phyloP scores from a whole-genome alignment of 2,329 filamentous ascomycete genomes.

The Fusarium sp. region DNA sequence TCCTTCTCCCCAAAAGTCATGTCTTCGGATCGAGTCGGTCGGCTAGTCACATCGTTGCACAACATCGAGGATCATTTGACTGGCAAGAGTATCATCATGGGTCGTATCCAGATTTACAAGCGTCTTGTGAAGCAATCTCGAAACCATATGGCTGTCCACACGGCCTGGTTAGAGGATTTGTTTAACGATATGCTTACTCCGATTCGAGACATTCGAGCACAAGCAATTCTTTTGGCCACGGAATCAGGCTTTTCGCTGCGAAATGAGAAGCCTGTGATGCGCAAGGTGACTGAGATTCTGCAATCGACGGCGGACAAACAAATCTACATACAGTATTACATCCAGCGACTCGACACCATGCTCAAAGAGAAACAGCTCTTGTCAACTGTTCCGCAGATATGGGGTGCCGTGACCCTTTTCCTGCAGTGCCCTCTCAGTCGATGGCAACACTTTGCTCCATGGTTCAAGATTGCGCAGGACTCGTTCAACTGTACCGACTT shows the following conservation, averaged over 20 bases:
- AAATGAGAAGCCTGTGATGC: constrained; percentile 73
- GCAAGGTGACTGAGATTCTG: constrained; percentile 73
- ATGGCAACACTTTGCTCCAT: constrained; percentile 80
- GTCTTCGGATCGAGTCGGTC: constrained; percentile 75
- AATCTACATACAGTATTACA: constrained; percentile 76
- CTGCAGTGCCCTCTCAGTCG: constrained; percentile 72
- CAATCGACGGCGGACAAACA: constrained; percentile 61
- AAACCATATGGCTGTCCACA: constrained; percentile 74
- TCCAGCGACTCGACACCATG: constrained; percentile 74
- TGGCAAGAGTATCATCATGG: constrained; percentile 83
- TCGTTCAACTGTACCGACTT: constrained; percentile 85
- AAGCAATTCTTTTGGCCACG: constrained; percentile 79
- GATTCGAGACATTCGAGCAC: constrained; percentile 77
- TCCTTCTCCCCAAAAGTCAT: constrained; percentile 81
- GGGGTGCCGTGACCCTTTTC: constrained; percentile 84
- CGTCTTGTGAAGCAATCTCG: constrained; percentile 78
- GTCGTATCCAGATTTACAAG: constrained; percentile 81
- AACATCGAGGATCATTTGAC: constrained; percentile 77
- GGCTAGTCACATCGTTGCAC: constrained; percentile 76
- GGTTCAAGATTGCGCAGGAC: constrained; percentile 81
- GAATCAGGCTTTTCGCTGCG: constrained; percentile 77
- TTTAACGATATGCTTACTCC: constrained; percentile 84
- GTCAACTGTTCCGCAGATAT: constrained; percentile 82
- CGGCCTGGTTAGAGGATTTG: constrained; percentile 84
- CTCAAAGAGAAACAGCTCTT: constrained; percentile 64